phyloP scores from a whole-genome alignment of 2,329 filamentous ascomycete species.

The Clarireedia sp. region DNA sequence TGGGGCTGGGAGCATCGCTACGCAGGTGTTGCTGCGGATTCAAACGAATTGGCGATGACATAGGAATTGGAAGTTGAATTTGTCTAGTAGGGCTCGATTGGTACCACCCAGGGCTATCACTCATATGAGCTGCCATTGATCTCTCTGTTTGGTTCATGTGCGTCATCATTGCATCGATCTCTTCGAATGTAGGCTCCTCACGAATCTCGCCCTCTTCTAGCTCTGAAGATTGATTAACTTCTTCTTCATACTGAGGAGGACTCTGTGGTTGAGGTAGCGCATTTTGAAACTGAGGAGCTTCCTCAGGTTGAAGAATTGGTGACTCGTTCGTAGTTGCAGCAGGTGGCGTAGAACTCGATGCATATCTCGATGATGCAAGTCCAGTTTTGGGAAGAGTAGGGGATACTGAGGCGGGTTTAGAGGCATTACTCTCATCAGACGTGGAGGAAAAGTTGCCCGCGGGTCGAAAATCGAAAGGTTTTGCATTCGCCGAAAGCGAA shows the following conservation, averaged over 20 bases:
- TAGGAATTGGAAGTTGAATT: constrained; percentile 33
- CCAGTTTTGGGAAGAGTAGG: constrained; percentile 7
- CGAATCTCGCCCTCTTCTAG: constrained; percentile 9
- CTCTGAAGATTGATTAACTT: constrained; percentile 8
- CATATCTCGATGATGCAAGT: constrained; percentile 25
- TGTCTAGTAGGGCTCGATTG: constrained; percentile 36
- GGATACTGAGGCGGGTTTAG: constrained; percentile 5
- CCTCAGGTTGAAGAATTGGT: constrained; percentile 15
- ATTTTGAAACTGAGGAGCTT: constrained; percentile 22
- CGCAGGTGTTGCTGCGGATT: constrained; percentile 46
- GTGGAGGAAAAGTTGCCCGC: constrained; percentile 22
- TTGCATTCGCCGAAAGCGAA: constrained; percentile 63
- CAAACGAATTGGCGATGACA: constrained; percentile 46
- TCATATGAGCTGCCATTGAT: constrained; percentile 34
- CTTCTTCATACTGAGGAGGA: constrained; percentile 10
- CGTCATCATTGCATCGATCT: constrained; percentile 89
- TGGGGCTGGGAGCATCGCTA: constrained; percentile 68
- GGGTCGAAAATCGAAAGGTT: constrained; percentile 48
- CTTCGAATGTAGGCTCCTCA: constrained; percentile 52
- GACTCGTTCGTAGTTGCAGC: constrained; percentile 9
- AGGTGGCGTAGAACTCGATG: constrained; percentile 25
- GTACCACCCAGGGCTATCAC: constrained; percentile 38
- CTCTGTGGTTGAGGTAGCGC: constrained; percentile 21
- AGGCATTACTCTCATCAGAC: constrained; percentile 14
- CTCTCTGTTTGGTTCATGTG: constrained; percentile 69